These are phyloP conservation scores for Botrytis squamosa DNA, from an alignment of 2,329 filamentous ascomycete species.

Conservation along the genomic window DNA sequence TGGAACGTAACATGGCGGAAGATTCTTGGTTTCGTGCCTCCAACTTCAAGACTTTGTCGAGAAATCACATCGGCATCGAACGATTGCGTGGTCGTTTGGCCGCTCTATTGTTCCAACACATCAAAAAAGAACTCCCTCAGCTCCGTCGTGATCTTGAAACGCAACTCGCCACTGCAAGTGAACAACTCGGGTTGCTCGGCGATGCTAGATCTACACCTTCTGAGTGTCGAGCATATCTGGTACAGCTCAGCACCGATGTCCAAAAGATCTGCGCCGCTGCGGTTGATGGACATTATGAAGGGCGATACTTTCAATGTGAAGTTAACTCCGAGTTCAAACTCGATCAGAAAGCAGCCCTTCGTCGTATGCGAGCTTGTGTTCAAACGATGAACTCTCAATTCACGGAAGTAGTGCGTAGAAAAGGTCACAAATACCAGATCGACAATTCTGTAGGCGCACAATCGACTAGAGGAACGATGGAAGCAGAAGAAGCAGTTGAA, in stretches of 20 bases:
- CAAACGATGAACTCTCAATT: conserved; percentile 38
- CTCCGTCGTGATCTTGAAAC: conserved; percentile 31
- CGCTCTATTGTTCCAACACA: conserved; percentile 37
- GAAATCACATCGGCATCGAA: conserved; percentile 34
- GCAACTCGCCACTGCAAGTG: conserved; percentile 10
- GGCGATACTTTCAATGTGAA: conserved; percentile 32
- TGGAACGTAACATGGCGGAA: conserved; percentile 31
- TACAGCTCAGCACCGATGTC: conserved; percentile 35
- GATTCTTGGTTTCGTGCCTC: conserved; percentile 32
- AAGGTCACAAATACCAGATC: conserved; percentile 38
- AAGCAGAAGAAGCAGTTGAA: neutral
- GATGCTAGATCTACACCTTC: conserved; percentile 23
- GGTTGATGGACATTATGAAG: conserved; percentile 40
- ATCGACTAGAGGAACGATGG: neutral
- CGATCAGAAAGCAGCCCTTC: conserved; percentile 23
- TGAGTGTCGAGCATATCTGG: conserved; percentile 34
- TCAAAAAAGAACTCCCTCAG: conserved; percentile 38
- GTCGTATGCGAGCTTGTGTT: conserved; percentile 36
- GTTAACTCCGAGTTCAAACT: conserved; percentile 26
- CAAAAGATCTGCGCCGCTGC: conserved; percentile 38
- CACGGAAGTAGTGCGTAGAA: conserved; percentile 29
- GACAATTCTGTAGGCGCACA: conserved; percentile 22
- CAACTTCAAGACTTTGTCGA: conserved; percentile 34
- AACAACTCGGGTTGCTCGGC: conserved; percentile 24
- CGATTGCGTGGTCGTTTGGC: conserved; percentile 32